Evolutionary conservation across 805 yeast genomes (phyloP), one percentile per base, ranked within the genome.

Genomic region (Suhomyces sp.): DNA sequence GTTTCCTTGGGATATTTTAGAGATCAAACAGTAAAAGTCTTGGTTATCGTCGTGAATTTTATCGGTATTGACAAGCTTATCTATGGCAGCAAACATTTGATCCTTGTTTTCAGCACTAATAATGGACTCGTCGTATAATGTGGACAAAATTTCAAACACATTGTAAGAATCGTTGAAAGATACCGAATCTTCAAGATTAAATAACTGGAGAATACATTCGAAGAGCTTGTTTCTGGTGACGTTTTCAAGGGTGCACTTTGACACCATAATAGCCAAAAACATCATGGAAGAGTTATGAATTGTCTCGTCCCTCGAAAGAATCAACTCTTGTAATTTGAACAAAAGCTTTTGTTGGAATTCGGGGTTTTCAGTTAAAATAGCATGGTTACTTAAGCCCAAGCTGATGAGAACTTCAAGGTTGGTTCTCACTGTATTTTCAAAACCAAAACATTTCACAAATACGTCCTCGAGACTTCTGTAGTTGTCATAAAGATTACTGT

Each of bases 301-400:
- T 3, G 66, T 44, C 9, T 68, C 66, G 51, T 70, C 72, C 26
- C 64, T 64, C 1, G 72, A 68, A 5, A 60, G 52, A n/a, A 69
- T 51, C 40, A 65, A 65, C 0, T 54, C 38, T 23, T 54, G 50
- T 13, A 68, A 54, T 48, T 57, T 63, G 1, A 41, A 53, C 9
- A 70, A 51, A n/a, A 68, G 54, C 13, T 52, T 50, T 10, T 47
- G 55, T 44, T 59, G 59, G 24, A 67, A 56, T 7, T 52, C 53
- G 10, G 49, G 41, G 10, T 55, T 54, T 6, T 48, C 49, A 19
- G 24, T 38, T 22, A 61, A 53, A 6, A 59, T 29, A n/a, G 49
- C 49, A 6, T 59, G 57, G 9, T 35, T 41, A 19, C 19, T 38
- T 7, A 19, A 35, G 4, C 33, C 42, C 22, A 47, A 35, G 8